Base-by-base conservation (phyloP, 2,329 filamentous ascomycete species). In the Colletotrichum neosansevieriae region DNA sequence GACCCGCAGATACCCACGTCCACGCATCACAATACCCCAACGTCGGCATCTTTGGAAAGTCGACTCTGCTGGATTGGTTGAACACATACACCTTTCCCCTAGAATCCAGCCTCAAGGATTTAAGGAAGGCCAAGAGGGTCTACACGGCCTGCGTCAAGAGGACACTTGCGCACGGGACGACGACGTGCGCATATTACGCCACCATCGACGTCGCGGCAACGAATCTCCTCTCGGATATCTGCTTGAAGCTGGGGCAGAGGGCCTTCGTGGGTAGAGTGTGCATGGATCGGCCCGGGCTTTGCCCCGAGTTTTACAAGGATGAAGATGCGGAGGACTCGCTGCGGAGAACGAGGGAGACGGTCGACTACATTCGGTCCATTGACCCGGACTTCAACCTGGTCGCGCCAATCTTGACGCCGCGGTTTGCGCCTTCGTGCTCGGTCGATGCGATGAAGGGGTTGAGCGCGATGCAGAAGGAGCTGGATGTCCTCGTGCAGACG, bases 1-100 rank as follows among this genome's bases (percentile, higher is more conserved):
- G 32, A 49, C 32, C 38, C 19, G n/a, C 70, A 95, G 95, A 99
- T 79, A 97, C 96, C 1, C 96, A 99, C 78, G 92, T 97, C 66
- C 96, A 99, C 78, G 96, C 96, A 9, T 88, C 94, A 0, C 96
- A 99, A 81, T 98, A 97, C 75, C 94, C 95, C 66, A 99, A 99
- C 76, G 89, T 89, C 1, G 96, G 96, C 67, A 91, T 99, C 71
- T 98, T 98, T 77, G 96, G 96, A 75, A 96, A 94, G 72, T 91
- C 93, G 0, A 98, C 95, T 0, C 89, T 99, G 36, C 87, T 99
- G 13, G 92, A 96, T 80, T 99, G 96, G 96, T 85, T 99, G 5
- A 88, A 94, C 74, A 96, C 86, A 15, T 98, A 99, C 82, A 99
- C 96, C 0, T 99, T 98, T 76, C 96, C 96, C 0, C 87, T 97